These are phyloP conservation scores for Chaetomium globosum DNA, from an alignment of 2,329 filamentous ascomycete species.

Conservation along the genomic window DNA sequence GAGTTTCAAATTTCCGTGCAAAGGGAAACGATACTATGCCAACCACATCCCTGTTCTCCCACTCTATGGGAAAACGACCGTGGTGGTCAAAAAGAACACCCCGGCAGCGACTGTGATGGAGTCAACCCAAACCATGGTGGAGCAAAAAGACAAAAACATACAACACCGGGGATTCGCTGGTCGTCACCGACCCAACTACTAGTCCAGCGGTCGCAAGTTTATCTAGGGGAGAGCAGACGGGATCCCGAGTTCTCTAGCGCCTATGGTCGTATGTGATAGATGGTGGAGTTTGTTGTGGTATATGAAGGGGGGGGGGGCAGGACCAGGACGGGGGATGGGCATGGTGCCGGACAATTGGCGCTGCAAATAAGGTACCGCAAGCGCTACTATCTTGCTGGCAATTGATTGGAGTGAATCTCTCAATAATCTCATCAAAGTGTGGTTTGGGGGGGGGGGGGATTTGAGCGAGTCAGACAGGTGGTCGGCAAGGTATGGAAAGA, in stretches of 20 bases:
- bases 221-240: constrained; percentile 10
- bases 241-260: constrained; percentile 10
- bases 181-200: constrained; percentile 3
- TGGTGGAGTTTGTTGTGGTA: background rate
- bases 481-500: too few relatives aligned
- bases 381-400: background rate
- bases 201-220: background rate
- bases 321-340: background rate
- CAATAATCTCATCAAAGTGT: too few relatives aligned
- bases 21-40: background rate
- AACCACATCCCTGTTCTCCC: too few relatives aligned
- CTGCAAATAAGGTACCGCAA: background rate
- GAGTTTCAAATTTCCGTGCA: background rate
- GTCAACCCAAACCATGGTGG: background rate
- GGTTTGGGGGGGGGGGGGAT: too few relatives aligned
- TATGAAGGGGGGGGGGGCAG: background rate
- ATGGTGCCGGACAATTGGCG: background rate
- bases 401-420: background rate
- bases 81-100: background rate
- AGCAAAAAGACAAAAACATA: constrained; percentile 13
- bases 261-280: constrained; percentile 13
- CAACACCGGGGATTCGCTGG: constrained; percentile 14
- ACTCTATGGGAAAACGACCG: too few relatives aligned
- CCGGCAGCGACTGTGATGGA: background rate
- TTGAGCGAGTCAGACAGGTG: too few relatives aligned